Percentiles rank a stretch among this genome's conserved stretches.
Evolutionary conservation across 345 rosid genomes (phyloP).

Genomic region (Excoecaria agallocha): DNA sequence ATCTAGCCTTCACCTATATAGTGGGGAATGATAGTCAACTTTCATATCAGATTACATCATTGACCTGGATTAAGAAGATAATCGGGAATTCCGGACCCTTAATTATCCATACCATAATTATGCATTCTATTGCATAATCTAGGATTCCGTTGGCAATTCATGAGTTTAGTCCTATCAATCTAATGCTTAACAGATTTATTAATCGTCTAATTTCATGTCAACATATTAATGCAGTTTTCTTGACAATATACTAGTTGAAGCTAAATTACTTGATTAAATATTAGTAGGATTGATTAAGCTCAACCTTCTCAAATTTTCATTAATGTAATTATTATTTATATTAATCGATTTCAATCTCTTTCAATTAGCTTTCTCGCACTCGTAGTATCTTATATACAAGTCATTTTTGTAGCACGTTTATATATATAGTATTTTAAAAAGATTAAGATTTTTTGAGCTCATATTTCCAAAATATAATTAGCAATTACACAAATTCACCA

Average conservation of each 20-base stretch:
- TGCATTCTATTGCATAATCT: not conserved
- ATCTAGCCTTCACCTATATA: not conserved
- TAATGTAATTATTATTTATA: too few species aligned
- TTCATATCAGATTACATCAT: not conserved
- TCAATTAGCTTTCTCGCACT: too few species aligned
- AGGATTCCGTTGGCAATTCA: not conserved
- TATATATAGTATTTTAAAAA: too few species aligned
- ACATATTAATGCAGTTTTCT: not conserved
- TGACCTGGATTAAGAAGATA: slow-evolving; percentile 6
- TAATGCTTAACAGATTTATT: not conserved
- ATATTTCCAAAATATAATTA: too few species aligned
- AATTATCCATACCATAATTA: not conserved
- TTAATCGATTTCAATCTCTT: too few species aligned
- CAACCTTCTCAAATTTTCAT: too few species aligned
- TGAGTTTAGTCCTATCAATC: slow-evolving; percentile 13
- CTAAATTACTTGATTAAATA: too few species aligned
- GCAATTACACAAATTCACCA: too few species aligned
- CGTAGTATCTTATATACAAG: too few species aligned
- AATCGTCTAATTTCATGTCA: not conserved
- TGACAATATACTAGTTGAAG: not conserved
- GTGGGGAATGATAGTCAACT: slow-evolving; percentile 11
- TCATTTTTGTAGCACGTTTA: too few species aligned
- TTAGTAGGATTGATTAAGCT: too few species aligned
- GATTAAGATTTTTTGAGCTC: too few species aligned
- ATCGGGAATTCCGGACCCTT: not conserved